These are phyloP conservation scores for Mycena sanguinolenta DNA, from an alignment of 768 basidiomycete species.

Conservation along the genomic window DNA sequence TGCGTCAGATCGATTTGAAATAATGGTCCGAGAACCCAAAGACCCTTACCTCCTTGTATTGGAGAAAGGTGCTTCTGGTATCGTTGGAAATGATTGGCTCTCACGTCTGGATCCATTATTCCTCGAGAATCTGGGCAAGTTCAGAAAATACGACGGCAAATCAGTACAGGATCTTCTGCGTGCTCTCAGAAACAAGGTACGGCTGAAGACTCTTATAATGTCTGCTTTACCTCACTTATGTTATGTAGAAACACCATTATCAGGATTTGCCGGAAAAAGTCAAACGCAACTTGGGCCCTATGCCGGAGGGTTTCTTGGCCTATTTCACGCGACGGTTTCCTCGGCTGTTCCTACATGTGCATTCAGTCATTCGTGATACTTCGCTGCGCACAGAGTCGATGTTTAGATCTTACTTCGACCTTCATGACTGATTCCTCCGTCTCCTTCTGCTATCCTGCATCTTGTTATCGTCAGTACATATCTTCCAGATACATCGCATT, in stretches of 20 bases:
- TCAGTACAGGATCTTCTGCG: slow-evolving; percentile 93
- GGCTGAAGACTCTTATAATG: slow-evolving; percentile 39
- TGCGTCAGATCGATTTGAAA: slow-evolving; percentile 97
- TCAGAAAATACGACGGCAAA: slow-evolving; percentile 94
- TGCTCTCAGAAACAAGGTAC: slow-evolving; percentile 94
- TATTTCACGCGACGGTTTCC: slow-evolving; percentile 98
- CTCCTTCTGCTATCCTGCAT: slow-evolving; percentile 10
- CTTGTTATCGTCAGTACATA: slow-evolving; percentile 31
- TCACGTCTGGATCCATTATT: slow-evolving; percentile 87
- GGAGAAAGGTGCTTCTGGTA: slow-evolving; percentile 74
- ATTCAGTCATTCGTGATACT: slow-evolving; percentile 81
- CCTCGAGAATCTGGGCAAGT: slow-evolving; percentile 96
- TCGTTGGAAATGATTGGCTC: slow-evolving; percentile 95
- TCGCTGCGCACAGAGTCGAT: slow-evolving; percentile 86
- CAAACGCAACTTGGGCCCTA: slow-evolving; percentile 87
- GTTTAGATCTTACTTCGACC: slow-evolving; percentile 92
- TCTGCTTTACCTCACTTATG: neutral
- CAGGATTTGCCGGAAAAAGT: slow-evolving; percentile 96
- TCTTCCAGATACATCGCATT: slow-evolving; percentile 29
- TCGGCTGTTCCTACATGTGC: slow-evolving; percentile 90
- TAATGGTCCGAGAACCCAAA: slow-evolving; percentile 94
- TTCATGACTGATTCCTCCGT: slow-evolving; percentile 55
- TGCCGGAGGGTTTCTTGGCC: slow-evolving; percentile 91
- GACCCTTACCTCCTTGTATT: slow-evolving; percentile 81
- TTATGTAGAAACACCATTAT: slow-evolving; percentile 91